phyloP scores from a whole-genome alignment of 768 basidiomycete genomes.

The Hypholoma sublateritium region DNA sequence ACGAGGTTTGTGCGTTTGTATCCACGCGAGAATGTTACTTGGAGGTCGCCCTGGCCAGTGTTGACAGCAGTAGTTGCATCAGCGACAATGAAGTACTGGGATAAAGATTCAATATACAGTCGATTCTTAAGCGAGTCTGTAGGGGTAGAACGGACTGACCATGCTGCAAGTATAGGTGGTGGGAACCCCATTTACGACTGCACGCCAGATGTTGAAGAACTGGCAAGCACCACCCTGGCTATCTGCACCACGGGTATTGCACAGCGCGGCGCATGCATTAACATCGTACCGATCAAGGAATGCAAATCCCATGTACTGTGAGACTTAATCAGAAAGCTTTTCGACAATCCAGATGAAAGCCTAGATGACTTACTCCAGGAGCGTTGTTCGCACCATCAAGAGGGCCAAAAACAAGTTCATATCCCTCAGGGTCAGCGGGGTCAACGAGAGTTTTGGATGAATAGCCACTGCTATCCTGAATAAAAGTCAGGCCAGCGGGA shows the following conservation, averaged over 20 bases:
- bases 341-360: background rate
- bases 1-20: slow-evolving; percentile 39
- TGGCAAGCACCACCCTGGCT: slow-evolving; percentile 43
- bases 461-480: slow-evolving; percentile 44
- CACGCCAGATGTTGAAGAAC: slow-evolving; percentile 57
- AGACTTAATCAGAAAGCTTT: background rate
- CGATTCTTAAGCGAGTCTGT: background rate
- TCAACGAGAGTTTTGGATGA: slow-evolving; percentile 35
- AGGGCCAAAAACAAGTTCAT: slow-evolving; percentile 46
- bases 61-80: slow-evolving; percentile 47
- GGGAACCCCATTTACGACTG: slow-evolving; percentile 42
- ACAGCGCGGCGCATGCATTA: slow-evolving; percentile 41
- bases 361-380: slow-evolving; percentile 32
- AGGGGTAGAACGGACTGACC: slow-evolving; percentile 26
- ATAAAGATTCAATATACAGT: background rate
- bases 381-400: slow-evolving; percentile 47
- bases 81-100: slow-evolving; percentile 43
- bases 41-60: slow-evolving; percentile 43
- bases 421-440: slow-evolving; percentile 41
- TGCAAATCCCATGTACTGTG: slow-evolving; percentile 51
- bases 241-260: slow-evolving; percentile 43
- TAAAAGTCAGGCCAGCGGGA: slow-evolving; percentile 37
- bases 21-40: slow-evolving; percentile 47
- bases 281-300: slow-evolving; percentile 50
- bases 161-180: slow-evolving; percentile 51